Percentiles rank a stretch among this genome's conserved stretches.
These are phyloP conservation scores for Jacaranda mimosifolia DNA, from an alignment of 257 asterid species.

Conservation along the genomic window DNA sequence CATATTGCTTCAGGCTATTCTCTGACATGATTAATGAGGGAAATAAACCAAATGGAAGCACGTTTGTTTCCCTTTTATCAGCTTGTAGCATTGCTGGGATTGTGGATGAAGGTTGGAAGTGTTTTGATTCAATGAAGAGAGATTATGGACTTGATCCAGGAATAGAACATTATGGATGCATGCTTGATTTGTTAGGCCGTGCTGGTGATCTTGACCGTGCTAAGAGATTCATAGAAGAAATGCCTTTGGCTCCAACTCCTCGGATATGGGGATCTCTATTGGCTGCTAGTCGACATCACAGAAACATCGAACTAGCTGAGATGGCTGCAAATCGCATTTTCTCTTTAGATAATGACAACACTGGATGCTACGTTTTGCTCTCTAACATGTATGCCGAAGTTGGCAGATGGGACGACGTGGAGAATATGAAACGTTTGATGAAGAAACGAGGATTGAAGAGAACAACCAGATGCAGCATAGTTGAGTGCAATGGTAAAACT, in stretches of 20 bases:
- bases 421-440: conserved; percentile 49
- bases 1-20: conserved; percentile 53
- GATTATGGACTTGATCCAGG: conserved; percentile 61
- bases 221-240: conserved; percentile 54
- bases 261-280: conserved; percentile 79
- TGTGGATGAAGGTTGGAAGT: conserved; percentile 59
- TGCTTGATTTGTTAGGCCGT: conserved; percentile 69
- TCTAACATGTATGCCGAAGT: conserved; percentile 70
- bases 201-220: conserved; percentile 59
- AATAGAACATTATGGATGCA: conserved; percentile 69
- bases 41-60: conserved; percentile 59
- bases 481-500: conserved; percentile 52
- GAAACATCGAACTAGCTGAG: conserved; percentile 64
- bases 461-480: conserved; percentile 49
- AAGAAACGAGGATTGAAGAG: conserved; percentile 55
- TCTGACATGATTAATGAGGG: conserved; percentile 53
- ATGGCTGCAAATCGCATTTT: conserved; percentile 51
- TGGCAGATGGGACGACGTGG: conserved; percentile 70
- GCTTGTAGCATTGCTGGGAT: conserved; percentile 64
- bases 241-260: conserved; percentile 63
- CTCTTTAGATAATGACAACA: conserved; percentile 52
- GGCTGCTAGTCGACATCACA: conserved; percentile 64
- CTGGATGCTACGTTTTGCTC: conserved; percentile 71
- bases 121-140: conserved; percentile 58
- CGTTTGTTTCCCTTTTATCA: conserved; percentile 64